phyloP scores from a whole-genome alignment of 768 basidiomycete genomes.

The Mycena pura region DNA sequence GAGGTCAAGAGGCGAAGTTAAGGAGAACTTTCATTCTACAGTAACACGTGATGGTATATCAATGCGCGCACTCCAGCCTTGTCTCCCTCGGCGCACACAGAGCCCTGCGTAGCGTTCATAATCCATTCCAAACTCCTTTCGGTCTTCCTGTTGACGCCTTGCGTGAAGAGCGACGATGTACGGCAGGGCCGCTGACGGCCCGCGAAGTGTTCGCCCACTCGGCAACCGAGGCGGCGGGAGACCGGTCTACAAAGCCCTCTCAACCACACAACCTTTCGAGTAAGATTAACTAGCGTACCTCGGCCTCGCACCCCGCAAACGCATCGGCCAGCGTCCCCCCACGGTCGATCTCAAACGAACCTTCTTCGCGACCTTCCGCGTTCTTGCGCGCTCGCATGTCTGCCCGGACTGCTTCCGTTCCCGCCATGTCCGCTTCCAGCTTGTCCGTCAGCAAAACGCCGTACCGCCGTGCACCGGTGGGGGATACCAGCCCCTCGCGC shows the following conservation, averaged over 20 bases:
- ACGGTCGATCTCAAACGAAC: conserved; percentile 29
- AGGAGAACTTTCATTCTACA: too few relatives aligned
- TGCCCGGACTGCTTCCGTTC: conserved; percentile 27
- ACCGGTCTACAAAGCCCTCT: conserved; percentile 21
- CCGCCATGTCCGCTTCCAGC: conserved; percentile 27
- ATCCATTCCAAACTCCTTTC: conserved; percentile 22
- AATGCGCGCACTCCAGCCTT: neutral
- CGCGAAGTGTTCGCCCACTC: conserved; percentile 30
- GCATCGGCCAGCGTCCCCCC: conserved; percentile 34
- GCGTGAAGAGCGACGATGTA: conserved; percentile 29
- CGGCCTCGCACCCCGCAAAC: conserved; percentile 27
- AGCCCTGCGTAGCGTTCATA: conserved; percentile 19
- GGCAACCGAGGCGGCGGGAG: conserved; percentile 31
- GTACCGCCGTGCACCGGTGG: conserved; percentile 30
- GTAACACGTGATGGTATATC: too few relatives aligned
- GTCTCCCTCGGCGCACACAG: too few relatives aligned
- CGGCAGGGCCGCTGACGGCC: conserved; percentile 27
- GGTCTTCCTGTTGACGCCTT: conserved; percentile 29
- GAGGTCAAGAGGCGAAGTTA: too few relatives aligned
- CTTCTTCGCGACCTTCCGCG: conserved; percentile 24
- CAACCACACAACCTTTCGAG: neutral
- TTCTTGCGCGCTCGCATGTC: conserved; percentile 23
- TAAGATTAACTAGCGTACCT: conserved; percentile 11
- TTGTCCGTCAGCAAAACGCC: conserved; percentile 30
- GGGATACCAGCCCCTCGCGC: conserved; percentile 32